Conservation (phyloP, 2,329 filamentous ascomycete genomes). For the Stachybotrys chlorohalonatus region DNA sequence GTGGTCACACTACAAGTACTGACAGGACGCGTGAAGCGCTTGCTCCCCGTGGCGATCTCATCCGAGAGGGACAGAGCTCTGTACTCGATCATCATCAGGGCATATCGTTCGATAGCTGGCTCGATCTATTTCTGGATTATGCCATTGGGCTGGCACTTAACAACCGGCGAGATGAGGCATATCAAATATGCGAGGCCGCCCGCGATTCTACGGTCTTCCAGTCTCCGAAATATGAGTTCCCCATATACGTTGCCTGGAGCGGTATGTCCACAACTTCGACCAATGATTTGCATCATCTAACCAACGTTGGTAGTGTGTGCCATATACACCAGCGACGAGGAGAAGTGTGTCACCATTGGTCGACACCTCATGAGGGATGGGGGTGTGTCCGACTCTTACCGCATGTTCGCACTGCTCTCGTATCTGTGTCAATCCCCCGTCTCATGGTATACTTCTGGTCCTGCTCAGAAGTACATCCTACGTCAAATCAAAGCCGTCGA, state of each 20-base stretch:
- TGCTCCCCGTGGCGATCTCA: slow-evolving; percentile 17
- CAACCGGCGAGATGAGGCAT: slow-evolving; percentile 62
- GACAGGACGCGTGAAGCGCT: slow-evolving; percentile 14
- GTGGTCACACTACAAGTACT: no score
- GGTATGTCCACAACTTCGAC: slow-evolving; percentile 32
- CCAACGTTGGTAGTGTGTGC: slow-evolving; percentile 57
- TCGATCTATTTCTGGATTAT: slow-evolving; percentile 84
- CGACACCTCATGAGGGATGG: slow-evolving; percentile 81
- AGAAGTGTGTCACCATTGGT: slow-evolving; percentile 61
- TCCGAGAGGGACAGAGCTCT: slow-evolving; percentile 15
- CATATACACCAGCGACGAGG: slow-evolving; percentile 70
- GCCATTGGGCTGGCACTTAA: slow-evolving; percentile 64
- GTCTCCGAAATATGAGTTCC: slow-evolving; percentile 57
- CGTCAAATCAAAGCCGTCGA: slow-evolving; percentile 90
- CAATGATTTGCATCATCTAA: background rate
- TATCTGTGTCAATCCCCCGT: slow-evolving; percentile 64
- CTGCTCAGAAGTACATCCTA: slow-evolving; percentile 83
- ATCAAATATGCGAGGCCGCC: slow-evolving; percentile 70
- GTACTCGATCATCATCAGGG: slow-evolving; percentile 53
- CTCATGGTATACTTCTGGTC: slow-evolving; percentile 69
- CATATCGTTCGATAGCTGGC: slow-evolving; percentile 75
- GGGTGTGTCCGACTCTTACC: slow-evolving; percentile 73
- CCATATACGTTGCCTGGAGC: slow-evolving; percentile 71
- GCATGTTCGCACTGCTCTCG: slow-evolving; percentile 72
- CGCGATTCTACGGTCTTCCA: slow-evolving; percentile 77